A percentile compares a stretch with the other conserved stretches of the same genome.
Evolutionary conservation across 129 eudicot species (phyloP).

Genomic region (Cynara cardunculus): DNA sequence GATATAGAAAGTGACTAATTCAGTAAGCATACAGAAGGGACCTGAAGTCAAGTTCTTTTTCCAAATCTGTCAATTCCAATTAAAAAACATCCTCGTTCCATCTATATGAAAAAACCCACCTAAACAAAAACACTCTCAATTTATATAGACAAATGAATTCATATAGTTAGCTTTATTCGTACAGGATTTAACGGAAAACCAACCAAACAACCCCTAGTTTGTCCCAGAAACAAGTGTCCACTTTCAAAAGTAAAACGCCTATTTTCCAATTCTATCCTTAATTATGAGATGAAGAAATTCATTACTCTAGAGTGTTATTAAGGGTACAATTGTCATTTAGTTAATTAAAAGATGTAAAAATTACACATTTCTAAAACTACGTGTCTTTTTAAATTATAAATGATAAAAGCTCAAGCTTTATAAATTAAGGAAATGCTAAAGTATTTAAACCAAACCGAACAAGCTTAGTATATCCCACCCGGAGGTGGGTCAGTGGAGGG

Average conservation of each 20-base stretch:
- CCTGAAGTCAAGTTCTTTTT: too few relatives aligned
- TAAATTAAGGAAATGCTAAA: background rate
- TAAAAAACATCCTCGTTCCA: too few relatives aligned
- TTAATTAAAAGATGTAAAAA: background rate
- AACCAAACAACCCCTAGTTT: too few relatives aligned
- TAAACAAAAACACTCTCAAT: too few relatives aligned
- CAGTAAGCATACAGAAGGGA: too few relatives aligned
- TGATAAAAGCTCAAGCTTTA: background rate
- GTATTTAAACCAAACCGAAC: background rate
- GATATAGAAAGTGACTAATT: too few relatives aligned
- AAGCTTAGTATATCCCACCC: background rate
- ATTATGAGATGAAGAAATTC: background rate
- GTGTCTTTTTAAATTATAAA: background rate
- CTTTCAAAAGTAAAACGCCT: background rate
- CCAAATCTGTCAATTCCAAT: too few relatives aligned
- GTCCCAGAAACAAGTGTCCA: background rate
- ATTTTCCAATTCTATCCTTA: background rate
- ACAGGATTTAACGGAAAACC: too few relatives aligned
- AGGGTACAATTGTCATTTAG: background rate
- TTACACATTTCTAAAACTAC: background rate
- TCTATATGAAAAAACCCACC: too few relatives aligned
- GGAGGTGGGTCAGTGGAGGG: background rate
- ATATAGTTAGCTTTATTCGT: too few relatives aligned
- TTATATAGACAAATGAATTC: too few relatives aligned
- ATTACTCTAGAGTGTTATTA: background rate